A percentile compares a stretch with the other conserved stretches of the same genome.
phyloP scores from a whole-genome alignment of 352 stramenopile species.

The Pythium dissimile region DNA sequence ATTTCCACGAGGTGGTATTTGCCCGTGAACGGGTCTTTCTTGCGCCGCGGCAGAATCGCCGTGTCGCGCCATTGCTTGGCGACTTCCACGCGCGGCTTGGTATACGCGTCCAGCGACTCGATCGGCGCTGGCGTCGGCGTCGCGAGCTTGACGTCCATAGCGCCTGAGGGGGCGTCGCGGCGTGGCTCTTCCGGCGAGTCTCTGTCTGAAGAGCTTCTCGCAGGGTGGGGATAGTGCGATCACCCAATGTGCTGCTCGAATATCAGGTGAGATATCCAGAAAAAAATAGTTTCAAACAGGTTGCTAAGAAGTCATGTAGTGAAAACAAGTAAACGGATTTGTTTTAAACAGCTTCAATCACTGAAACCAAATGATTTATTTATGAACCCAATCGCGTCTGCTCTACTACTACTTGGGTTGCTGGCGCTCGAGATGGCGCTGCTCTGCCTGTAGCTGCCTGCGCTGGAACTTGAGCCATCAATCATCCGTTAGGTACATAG shows the following conservation, averaged over 20 bases:
- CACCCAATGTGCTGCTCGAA: slow-evolving; percentile 5
- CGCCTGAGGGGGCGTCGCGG: not conserved
- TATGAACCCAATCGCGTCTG: slow-evolving; percentile 1
- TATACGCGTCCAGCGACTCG: slow-evolving; percentile 29
- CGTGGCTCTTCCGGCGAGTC: not conserved
- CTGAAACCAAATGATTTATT: not conserved
- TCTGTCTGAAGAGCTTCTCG: not conserved
- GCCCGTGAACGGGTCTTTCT: slow-evolving; percentile 32
- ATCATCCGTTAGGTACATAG: not conserved
- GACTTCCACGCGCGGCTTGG: slow-evolving; percentile 35
- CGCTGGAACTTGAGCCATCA: slow-evolving; percentile 37
- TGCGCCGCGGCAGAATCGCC: slow-evolving; percentile 54
- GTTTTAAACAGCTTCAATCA: not conserved
- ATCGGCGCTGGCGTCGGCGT: slow-evolving; percentile 4
- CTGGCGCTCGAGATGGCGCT: slow-evolving; percentile 43
- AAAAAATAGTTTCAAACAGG: too few species aligned
- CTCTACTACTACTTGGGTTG: slow-evolving; percentile 14
- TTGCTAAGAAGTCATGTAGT: too few species aligned
- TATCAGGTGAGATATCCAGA: not conserved
- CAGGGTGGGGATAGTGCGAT: not conserved
- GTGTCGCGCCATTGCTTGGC: slow-evolving; percentile 49
- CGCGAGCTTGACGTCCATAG: slow-evolving; percentile 15
- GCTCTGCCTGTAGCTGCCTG: slow-evolving; percentile 48
- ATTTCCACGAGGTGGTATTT: slow-evolving; percentile 61
- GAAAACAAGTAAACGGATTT: not conserved